Conservation (phyloP, 441 rosid genomes). For the Hura crepitans region DNA sequence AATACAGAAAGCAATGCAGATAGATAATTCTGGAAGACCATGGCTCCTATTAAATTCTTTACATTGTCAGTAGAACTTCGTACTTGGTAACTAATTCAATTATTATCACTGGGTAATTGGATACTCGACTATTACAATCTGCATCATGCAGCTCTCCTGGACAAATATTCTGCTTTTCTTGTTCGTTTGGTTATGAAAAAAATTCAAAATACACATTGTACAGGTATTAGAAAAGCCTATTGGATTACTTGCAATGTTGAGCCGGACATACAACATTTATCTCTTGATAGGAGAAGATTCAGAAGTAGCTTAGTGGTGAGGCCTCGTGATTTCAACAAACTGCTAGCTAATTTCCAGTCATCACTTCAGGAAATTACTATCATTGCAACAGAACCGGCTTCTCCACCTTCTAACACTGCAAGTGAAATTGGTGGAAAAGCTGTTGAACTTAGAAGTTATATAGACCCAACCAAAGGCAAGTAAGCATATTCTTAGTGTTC, state of each 20-base stretch:
- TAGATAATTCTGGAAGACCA: background rate
- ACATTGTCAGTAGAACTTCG: background rate
- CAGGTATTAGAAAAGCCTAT: conserved; percentile 77
- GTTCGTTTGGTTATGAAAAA: background rate
- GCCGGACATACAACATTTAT: conserved; percentile 73
- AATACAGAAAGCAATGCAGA: background rate
- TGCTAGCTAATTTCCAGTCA: conserved; percentile 84
- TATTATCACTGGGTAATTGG: background rate
- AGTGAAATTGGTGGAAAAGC: conserved; percentile 85
- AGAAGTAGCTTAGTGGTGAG: conserved; percentile 69
- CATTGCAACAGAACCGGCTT: conserved; percentile 72
- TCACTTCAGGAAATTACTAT: conserved; percentile 93
- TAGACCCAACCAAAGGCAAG: conserved; percentile 82
- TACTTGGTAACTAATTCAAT: background rate
- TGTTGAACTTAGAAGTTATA: conserved; percentile 82
- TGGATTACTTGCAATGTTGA: conserved; percentile 91
- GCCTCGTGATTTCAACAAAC: conserved; percentile 75
- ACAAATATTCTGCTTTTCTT: background rate
- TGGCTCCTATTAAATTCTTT: background rate
- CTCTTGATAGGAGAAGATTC: conserved; percentile 74
- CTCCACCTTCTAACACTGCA: conserved; percentile 62
- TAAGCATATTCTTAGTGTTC: background rate
- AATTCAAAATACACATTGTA: conserved; percentile 13
- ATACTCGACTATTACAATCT: background rate
- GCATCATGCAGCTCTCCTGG: background rate